phyloP scores from a whole-genome alignment of 441 rosid genomes.

The Raphanus hybrid region DNA sequence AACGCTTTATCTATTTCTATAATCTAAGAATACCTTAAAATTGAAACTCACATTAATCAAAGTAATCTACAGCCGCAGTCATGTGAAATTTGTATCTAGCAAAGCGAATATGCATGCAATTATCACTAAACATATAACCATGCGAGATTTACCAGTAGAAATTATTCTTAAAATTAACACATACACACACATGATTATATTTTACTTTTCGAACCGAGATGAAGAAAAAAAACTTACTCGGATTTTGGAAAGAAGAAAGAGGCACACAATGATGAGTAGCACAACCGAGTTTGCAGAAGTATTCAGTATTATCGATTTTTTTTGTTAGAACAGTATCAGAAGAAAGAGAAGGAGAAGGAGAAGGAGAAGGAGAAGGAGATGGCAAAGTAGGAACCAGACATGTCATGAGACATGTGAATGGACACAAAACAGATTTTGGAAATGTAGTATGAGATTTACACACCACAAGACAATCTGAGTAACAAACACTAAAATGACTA shows the following conservation, averaged over 20 bases:
- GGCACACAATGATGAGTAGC: conserved; percentile 23
- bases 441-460: conserved; percentile 15
- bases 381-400: conserved; percentile 23
- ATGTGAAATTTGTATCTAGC: background rate
- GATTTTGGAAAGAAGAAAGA: conserved; percentile 16
- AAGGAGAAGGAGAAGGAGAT: conserved; percentile 3
- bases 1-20: background rate
- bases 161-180: background rate
- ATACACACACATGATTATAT: background rate
- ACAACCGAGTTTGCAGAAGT: conserved; percentile 39
- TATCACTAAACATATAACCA: too few species aligned
- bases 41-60: background rate
- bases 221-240: conserved; percentile 14
- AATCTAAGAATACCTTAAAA: background rate
- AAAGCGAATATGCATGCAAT: background rate
- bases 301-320: background rate
- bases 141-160: background rate
- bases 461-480: conserved; percentile 16
- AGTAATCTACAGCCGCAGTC: background rate
- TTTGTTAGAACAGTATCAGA: background rate
- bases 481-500: conserved; percentile 23
- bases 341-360: background rate
- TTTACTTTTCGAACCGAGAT: background rate
- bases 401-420: conserved; percentile 33
- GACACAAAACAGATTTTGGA: conserved; percentile 26